These are phyloP conservation scores for Carpinus fangiana DNA, from an alignment of 306 rosid species.

Conservation along the genomic window DNA sequence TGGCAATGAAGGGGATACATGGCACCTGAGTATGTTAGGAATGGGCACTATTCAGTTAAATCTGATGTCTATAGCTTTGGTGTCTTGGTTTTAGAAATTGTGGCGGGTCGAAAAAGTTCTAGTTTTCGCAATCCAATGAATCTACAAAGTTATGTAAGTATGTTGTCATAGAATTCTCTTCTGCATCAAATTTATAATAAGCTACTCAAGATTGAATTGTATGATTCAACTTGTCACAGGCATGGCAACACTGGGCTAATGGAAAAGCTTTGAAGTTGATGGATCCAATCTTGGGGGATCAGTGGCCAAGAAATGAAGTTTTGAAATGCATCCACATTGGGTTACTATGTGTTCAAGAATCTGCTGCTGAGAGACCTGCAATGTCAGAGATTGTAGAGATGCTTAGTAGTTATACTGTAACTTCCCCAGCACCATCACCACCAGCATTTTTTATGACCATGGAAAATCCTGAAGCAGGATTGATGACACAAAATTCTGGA, in stretches of 20 bases:
- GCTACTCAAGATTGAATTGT: too few relatives aligned
- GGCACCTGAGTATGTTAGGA: slow-evolving; percentile 27
- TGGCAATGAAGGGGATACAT: slow-evolving; percentile 31
- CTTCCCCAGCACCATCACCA: slow-evolving; percentile 14
- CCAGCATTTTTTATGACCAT: slow-evolving; percentile 26
- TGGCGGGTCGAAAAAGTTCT: slow-evolving; percentile 25
- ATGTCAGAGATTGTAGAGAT: slow-evolving; percentile 34
- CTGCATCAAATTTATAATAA: too few relatives aligned
- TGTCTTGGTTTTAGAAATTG: slow-evolving; percentile 28
- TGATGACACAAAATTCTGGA: not conserved
- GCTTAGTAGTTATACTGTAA: slow-evolving; percentile 26
- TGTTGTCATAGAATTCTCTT: not conserved
- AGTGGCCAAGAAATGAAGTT: slow-evolving; percentile 33
- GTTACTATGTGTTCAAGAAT: slow-evolving; percentile 39
- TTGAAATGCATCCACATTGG: slow-evolving; percentile 36
- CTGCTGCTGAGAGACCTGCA: slow-evolving; percentile 32
- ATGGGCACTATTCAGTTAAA: slow-evolving; percentile 27
- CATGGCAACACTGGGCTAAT: slow-evolving; percentile 33
- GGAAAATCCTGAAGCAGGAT: slow-evolving; percentile 9
- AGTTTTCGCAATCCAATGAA: slow-evolving; percentile 18
- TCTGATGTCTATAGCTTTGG: slow-evolving; percentile 34
- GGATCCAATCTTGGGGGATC: slow-evolving; percentile 29
- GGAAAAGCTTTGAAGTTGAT: slow-evolving; percentile 28
- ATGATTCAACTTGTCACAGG: slow-evolving; percentile 15
- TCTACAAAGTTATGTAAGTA: slow-evolving; percentile 34